These are phyloP conservation scores for Vittaforma corneae DNA, from an alignment of 371 early-diverging fungal species.

Conservation along the genomic window DNA sequence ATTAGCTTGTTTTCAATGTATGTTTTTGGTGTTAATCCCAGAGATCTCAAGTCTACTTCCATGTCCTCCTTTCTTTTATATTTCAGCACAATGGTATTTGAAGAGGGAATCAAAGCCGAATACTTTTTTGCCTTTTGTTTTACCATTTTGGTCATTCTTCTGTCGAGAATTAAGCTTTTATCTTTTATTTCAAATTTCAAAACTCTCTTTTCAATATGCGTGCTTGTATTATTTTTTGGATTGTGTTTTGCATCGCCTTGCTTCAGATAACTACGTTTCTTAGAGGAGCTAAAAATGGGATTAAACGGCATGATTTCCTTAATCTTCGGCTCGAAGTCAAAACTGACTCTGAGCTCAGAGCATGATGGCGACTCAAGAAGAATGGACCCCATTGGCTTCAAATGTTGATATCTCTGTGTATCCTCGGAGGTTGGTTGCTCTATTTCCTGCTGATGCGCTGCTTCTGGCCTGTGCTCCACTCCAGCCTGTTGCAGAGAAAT, in stretches of 20 bases:
- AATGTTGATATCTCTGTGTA: too few relatives aligned
- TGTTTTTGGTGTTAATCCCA: not conserved
- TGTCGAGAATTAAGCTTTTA: not conserved
- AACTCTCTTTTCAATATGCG: not conserved
- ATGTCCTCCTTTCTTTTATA: slow-evolving; percentile 4
- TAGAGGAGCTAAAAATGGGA: too few relatives aligned
- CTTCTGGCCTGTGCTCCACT: too few relatives aligned
- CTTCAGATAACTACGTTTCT: too few relatives aligned
- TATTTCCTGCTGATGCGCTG: too few relatives aligned
- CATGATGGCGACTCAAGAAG: slow-evolving; percentile 7
- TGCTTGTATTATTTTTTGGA: slow-evolving; percentile 3
- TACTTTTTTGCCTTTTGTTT: slow-evolving; percentile 12
- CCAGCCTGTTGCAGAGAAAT: too few relatives aligned
- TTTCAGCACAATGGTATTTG: not conserved
- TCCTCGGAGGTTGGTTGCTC: too few relatives aligned
- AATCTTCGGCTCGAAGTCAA: not conserved
- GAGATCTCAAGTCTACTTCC: slow-evolving; percentile 8
- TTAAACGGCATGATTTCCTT: too few relatives aligned
- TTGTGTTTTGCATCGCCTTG: not conserved
- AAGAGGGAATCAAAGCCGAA: not conserved
- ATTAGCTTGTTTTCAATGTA: slow-evolving; percentile 36
- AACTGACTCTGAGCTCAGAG: too few relatives aligned
- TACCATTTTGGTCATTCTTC: not conserved
- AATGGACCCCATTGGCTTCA: too few relatives aligned
- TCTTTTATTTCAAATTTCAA: slow-evolving; percentile 1